phyloP scores from a whole-genome alignment of 495 filamentous ascomycete genomes.

The Aspergillus mulundensis region DNA sequence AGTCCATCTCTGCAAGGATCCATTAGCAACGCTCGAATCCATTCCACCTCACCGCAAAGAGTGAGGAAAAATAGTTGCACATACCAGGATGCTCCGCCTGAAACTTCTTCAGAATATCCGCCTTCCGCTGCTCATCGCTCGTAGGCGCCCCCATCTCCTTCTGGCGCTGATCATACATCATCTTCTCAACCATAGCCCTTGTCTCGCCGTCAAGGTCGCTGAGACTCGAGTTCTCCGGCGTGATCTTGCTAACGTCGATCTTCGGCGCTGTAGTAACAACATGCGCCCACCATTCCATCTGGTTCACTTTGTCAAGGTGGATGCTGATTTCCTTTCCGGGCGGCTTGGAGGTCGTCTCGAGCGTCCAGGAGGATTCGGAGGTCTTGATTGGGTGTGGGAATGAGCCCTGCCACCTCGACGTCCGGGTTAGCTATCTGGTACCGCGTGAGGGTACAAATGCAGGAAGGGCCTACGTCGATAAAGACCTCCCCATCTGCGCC shows the following conservation, averaged over 20 bases:
- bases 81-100: conserved; percentile 82
- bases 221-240: conserved; percentile 85
- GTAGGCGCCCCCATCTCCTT: conserved; percentile 87
- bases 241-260: conserved; percentile 93
- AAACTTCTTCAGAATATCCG: conserved; percentile 89
- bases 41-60: background rate
- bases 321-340: conserved; percentile 73
- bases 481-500: conserved; percentile 68
- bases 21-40: conserved; percentile 5
- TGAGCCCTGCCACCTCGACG: conserved; percentile 58
- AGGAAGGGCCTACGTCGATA: conserved; percentile 58
- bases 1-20: conserved; percentile 42
- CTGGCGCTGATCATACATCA: conserved; percentile 99
- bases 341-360: conserved; percentile 59
- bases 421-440: background rate
- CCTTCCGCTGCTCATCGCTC: conserved; percentile 89
- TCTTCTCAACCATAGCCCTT: conserved; percentile 98
- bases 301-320: conserved; percentile 94
- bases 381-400: conserved; percentile 73
- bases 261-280: conserved; percentile 73
- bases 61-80: conserved; percentile 18
- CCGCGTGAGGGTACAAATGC: too few species aligned
- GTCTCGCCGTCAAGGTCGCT: conserved; percentile 94
- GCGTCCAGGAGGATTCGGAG: conserved; percentile 94
- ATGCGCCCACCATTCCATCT: conserved; percentile 97